Evolutionary conservation across 768 basidiomycete genomes (phyloP).

Genomic region (Clathrus columnatus): DNA sequence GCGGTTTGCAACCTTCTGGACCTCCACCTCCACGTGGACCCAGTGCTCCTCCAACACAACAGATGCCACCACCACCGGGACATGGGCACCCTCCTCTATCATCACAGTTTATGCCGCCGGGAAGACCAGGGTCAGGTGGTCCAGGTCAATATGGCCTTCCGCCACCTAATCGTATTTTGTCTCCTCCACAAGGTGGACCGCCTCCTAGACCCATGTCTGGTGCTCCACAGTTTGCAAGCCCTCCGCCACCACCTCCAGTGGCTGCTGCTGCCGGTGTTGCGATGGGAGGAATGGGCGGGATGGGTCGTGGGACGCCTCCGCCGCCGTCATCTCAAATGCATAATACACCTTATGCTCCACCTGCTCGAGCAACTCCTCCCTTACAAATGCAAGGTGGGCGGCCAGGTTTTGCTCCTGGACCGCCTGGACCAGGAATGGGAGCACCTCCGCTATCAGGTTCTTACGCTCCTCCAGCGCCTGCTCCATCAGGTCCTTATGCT

Average conservation of each 20-base stretch:
- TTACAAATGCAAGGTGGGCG: constrained; percentile 20
- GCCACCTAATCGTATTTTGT: constrained; percentile 26
- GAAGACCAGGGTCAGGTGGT: constrained; percentile 26
- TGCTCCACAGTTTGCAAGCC: constrained; percentile 23
- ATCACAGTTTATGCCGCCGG: constrained; percentile 18
- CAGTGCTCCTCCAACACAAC: constrained; percentile 31
- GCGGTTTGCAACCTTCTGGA: constrained; percentile 17
- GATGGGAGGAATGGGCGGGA: constrained; percentile 17
- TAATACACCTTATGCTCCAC: constrained; percentile 24
- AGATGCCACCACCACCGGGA: constrained; percentile 15
- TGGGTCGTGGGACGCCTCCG: constrained; percentile 21
- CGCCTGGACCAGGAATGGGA: constrained; percentile 11
- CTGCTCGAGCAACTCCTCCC: constrained; percentile 32
- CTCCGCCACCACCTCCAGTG: constrained; percentile 25
- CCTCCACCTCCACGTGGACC: constrained; percentile 11
- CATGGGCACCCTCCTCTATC: constrained; percentile 31
- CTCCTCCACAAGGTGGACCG: constrained; percentile 27
- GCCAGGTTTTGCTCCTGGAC: constrained; percentile 22
- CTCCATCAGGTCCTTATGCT: constrained; percentile 24
- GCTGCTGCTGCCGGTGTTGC: constrained; percentile 29
- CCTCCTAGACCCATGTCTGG: constrained; percentile 17
- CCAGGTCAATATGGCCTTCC: constrained; percentile 44
- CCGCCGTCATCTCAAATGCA: constrained; percentile 19
- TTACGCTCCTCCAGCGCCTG: constrained; percentile 18
- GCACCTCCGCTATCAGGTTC: constrained; percentile 20